Base-by-base conservation (phyloP, 345 rosid genomes). In the Psidium friedrichsthalianum region DNA sequence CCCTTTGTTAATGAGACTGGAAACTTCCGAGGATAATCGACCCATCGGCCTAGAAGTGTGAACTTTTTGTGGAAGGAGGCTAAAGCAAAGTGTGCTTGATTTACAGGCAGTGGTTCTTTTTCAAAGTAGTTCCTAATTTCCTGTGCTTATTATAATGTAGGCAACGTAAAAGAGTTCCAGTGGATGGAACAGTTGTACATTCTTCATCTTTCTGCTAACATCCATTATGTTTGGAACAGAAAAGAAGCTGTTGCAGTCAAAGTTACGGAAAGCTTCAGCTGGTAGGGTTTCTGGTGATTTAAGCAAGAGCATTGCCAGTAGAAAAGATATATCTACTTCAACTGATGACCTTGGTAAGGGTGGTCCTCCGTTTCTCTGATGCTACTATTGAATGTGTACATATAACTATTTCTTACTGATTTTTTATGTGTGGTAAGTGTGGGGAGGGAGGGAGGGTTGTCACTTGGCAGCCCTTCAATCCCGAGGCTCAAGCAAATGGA, bases 171-270 rank as follows among this genome's bases (percentile, higher is more conserved):
- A 9, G 80, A 36, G 25, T 69, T 69, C 47, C 36, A 36, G 18
- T 2, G 9, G 47, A 18, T 69, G 47, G 47, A 36, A 18, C 47
- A 69, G 80, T 82, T 52, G 56, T 52, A 54, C 61, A 58, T 27
- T 25, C 32, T 7, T 56, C 51, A 56, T 74, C 13, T 51, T 82
- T 57, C 25, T 56, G 47, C 49, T 20, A 85, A 55, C 49, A 14
- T 53, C 49, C 27, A 55, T 52, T 78, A 81, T 69, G 47, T 84
- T 83, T 69, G 57, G 58, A 32, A 24, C 99, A 98, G 99, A 98
- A 92, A 98, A 96, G 95, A 96, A 96, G 91, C 86, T 93, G 69
- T 86, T 98, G 92, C 99, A 94, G 89, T 94, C 96, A 74, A 96
- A 93, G 92, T 86, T 96, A 86, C 93, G 94, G 85, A 95, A 95